These are phyloP conservation scores for Chamaecrista fasciculata DNA, from an alignment of 306 rosid genomes.

Conservation along the genomic window DNA sequence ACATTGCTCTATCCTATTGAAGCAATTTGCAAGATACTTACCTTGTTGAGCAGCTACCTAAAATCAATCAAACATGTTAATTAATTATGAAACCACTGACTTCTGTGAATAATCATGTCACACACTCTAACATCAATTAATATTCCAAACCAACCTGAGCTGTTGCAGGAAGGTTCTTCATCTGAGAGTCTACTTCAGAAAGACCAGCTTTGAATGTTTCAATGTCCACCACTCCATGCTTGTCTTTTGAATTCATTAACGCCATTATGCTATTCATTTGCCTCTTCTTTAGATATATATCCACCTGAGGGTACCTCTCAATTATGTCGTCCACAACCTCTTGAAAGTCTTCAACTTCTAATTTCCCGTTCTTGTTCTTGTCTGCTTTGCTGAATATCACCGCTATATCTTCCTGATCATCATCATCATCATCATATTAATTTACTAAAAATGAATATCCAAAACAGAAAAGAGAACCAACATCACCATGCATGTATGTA, in stretches of 20 bases:
- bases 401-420: constrained; percentile 76
- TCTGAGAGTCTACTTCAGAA: constrained; percentile 89
- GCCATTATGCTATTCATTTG: constrained; percentile 59
- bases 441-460: too few relatives aligned
- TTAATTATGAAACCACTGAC: too few relatives aligned
- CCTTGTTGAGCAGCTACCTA: constrained; percentile 98
- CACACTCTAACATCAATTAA: too few relatives aligned
- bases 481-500: too few relatives aligned
- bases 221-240: constrained; percentile 47
- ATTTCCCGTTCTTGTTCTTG: constrained; percentile 59
- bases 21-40: constrained; percentile 76
- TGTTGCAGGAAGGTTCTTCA: constrained; percentile 93
- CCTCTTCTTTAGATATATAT: constrained; percentile 71
- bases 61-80: constrained; percentile 15
- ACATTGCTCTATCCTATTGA: constrained; percentile 79
- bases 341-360: constrained; percentile 58
- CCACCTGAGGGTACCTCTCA: constrained; percentile 96
- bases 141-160: constrained; percentile 63
- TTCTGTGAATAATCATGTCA: too few relatives aligned
- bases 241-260: constrained; percentile 55
- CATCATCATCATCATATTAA: too few relatives aligned
- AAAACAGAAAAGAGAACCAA: too few relatives aligned
- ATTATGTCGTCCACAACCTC: constrained; percentile 72
- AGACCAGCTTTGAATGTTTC: constrained; percentile 75
- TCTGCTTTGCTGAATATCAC: constrained; percentile 83